Base-by-base conservation (phyloP, 371 early-diverging fungal species). In the Mucor circinelloides region DNA sequence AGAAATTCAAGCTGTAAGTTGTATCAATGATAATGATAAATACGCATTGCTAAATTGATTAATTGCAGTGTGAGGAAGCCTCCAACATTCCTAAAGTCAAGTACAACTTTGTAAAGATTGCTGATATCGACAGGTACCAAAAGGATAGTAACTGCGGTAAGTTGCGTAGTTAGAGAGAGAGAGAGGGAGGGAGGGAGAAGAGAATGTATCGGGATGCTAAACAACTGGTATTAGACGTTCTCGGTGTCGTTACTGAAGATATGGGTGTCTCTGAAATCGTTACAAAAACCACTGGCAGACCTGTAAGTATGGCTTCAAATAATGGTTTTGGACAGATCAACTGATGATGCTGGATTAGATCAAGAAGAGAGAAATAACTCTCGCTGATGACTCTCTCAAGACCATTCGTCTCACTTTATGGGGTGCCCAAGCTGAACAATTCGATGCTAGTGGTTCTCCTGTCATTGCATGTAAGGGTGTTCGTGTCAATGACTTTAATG, bases 391-490 rank as follows among this genome's bases (percentile, higher is more conserved):
- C 46, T 85, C 89, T 23, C 82, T 78, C 15, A 91, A 78, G 59
- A 78, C 84, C n/a, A 89, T 96, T 27, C 84, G 91, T 6, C 56
- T 93, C 28, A 97, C 99, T 8, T 80, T 99, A 48, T 99, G 99
- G 98, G 98, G 94, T 38, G 63, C 80, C 7, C 82, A 85, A 19
- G 99, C 98, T 0, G 90, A 93, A 61, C 78, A 81, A 0, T 95
- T 91, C 66, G 72, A 76, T 46, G 44, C 75, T 1, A 75, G 69
- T 27, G 74, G 72, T 15, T 62, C 78, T 21, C 87, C 95, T 3
- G 86, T 99, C 1, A 65, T 97, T 63, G 93, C 94, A 4, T 82
- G 94, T 69, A 95, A 96, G 77, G 93, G 93, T 6, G 89, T 83
- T 27, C 86, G 92, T 52, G 92, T 99, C 57, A 84, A 86, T 60